phyloP scores from a whole-genome alignment of 2,329 filamentous ascomycete genomes.

The Penicillium brasilianum region DNA sequence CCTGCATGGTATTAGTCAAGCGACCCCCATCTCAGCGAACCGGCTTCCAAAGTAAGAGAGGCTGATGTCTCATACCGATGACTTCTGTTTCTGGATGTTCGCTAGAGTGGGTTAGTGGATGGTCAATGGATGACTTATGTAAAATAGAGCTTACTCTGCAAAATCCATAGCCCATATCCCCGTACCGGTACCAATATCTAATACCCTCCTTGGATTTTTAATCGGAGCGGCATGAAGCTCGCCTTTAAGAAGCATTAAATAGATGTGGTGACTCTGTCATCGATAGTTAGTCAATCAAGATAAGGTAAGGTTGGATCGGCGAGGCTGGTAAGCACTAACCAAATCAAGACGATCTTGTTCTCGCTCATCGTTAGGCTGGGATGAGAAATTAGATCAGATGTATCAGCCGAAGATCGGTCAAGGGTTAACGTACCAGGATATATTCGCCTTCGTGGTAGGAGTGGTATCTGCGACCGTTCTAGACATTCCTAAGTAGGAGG shows the following conservation, averaged over 20 bases:
- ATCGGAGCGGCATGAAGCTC: constrained; percentile 36
- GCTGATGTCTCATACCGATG: constrained; percentile 30
- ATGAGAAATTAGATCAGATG: constrained; percentile 3
- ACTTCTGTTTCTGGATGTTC: constrained; percentile 36
- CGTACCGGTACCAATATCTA: constrained; percentile 45
- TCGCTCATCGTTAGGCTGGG: constrained; percentile 41
- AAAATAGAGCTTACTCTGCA: constrained; percentile 37
- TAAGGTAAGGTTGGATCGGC: background rate
- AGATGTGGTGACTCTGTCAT: constrained; percentile 41
- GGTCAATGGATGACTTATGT: background rate
- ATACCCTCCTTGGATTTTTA: constrained; percentile 33
- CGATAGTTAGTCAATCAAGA: constrained; percentile 6
- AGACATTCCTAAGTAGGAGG: constrained; percentile 12
- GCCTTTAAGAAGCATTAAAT: constrained; percentile 40
- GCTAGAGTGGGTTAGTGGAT: constrained; percentile 21
- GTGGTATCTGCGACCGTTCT: constrained; percentile 42
- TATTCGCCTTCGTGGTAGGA: constrained; percentile 41
- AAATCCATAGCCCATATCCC: constrained; percentile 47
- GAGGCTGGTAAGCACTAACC: constrained; percentile 25
- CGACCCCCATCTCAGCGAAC: background rate
- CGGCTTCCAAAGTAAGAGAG: background rate
- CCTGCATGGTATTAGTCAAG: constrained; percentile 24
- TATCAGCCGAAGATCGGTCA: background rate
- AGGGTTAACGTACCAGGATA: constrained; percentile 28
- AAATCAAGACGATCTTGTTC: constrained; percentile 45